A percentile compares a stretch with the other conserved stretches of the same genome.
Conservation (phyloP, 1,284 basidiomycete genomes). For the Cryptococcus amylolentus region DNA sequence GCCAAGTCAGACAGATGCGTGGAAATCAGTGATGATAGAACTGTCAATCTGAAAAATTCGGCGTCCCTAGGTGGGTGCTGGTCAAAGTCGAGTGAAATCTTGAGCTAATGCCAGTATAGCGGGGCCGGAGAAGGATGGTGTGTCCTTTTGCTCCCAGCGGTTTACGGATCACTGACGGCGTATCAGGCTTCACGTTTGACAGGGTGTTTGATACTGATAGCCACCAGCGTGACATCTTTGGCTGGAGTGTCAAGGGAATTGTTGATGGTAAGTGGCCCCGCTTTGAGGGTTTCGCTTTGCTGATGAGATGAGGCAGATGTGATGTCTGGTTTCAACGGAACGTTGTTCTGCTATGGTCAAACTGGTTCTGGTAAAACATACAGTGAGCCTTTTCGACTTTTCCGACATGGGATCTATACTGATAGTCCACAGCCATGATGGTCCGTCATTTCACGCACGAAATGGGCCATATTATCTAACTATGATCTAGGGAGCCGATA, state of each 20-base stretch:
- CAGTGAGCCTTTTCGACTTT: conserved; percentile 32
- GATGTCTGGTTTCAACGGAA: conserved; percentile 97
- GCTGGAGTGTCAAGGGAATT: conserved; percentile 91
- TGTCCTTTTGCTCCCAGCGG: conserved; percentile 6
- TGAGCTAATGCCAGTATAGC: conserved; percentile 25
- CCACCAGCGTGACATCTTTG: conserved; percentile 91
- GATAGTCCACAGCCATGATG: conserved; percentile 70
- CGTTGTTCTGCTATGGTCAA: conserved; percentile 97
- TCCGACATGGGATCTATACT: not conserved
- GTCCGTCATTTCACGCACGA: conserved; percentile 47
- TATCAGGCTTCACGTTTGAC: conserved; percentile 87
- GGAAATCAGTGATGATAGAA: conserved; percentile 75
- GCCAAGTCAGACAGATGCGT: conserved; percentile 90
- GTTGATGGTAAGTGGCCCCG: conserved; percentile 37
- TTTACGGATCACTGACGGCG: conserved; percentile 5
- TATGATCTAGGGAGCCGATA: conserved; percentile 80
- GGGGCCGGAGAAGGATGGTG: conserved; percentile 50
- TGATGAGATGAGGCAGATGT: conserved; percentile 64
- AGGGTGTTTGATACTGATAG: conserved; percentile 92
- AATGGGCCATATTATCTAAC: not conserved
- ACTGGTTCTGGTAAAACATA: conserved; percentile 97
- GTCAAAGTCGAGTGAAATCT: not conserved
- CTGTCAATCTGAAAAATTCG: conserved; percentile 67
- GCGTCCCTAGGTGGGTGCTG: conserved; percentile 61
- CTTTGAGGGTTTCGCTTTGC: not conserved